These are phyloP conservation scores for Triangularia setosa DNA, from an alignment of 2,329 filamentous ascomycete genomes.

Conservation along the genomic window DNA sequence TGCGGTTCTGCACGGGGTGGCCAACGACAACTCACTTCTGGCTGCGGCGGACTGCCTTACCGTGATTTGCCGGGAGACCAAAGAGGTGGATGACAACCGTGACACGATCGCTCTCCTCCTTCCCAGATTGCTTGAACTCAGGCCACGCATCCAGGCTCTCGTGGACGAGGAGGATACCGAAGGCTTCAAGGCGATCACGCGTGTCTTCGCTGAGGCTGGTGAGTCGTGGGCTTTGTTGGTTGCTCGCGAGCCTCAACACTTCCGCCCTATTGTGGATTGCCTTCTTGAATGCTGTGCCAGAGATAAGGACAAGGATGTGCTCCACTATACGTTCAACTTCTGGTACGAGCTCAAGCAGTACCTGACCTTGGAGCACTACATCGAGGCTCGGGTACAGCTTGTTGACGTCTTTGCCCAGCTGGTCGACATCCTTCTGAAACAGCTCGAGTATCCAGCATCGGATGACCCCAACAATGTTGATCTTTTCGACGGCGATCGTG, in stretches of 20 bases:
- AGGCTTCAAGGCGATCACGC: constrained; percentile 80
- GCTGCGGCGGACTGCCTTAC: constrained; percentile 90
- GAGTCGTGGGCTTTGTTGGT: constrained; percentile 93
- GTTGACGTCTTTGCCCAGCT: constrained; percentile 82
- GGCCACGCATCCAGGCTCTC: constrained; percentile 69
- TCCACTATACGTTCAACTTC: constrained; percentile 91
- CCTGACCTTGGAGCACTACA: constrained; percentile 84
- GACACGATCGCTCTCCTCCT: constrained; percentile 78
- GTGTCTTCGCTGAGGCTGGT: constrained; percentile 87
- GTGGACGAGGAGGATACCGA: constrained; percentile 81
- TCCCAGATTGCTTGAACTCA: constrained; percentile 72
- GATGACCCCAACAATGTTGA: constrained; percentile 73
- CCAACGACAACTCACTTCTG: constrained; percentile 74
- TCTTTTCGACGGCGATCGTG: constrained; percentile 90
- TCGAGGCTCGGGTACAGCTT: constrained; percentile 71
- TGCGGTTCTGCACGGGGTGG: constrained; percentile 72
- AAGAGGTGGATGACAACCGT: constrained; percentile 87
- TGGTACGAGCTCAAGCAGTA: constrained; percentile 99
- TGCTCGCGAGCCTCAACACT: constrained; percentile 75
- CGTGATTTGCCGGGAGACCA: constrained; percentile 84
- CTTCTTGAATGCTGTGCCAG: constrained; percentile 87
- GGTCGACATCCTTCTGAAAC: constrained; percentile 87
- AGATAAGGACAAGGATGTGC: constrained; percentile 85
- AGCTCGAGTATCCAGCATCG: constrained; percentile 79
- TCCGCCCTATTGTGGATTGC: constrained; percentile 80